Conservation (phyloP, 116 monocot species). For the Dioscorea cayenensis region DNA sequence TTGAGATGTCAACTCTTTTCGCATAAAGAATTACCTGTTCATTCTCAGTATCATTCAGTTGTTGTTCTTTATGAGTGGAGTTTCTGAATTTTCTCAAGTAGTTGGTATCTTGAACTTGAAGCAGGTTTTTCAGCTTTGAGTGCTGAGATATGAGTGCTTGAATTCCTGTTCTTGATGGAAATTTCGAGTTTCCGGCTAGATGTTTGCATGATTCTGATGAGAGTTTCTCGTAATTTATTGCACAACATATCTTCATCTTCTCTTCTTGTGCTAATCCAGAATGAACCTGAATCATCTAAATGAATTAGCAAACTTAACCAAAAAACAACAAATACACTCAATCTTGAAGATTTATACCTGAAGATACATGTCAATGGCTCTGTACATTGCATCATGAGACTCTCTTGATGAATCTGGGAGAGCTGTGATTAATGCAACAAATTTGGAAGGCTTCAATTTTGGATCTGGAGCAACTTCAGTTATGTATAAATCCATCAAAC, state of each 20-base stretch:
- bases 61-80: slow-evolving; percentile 1
- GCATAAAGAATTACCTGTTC: slow-evolving; percentile 61
- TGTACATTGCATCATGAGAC: slow-evolving; percentile 65
- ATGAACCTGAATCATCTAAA: slow-evolving; percentile 52
- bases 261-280: slow-evolving; percentile 59
- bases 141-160: slow-evolving; percentile 62
- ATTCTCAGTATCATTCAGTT: slow-evolving; percentile 16
- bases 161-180: slow-evolving; percentile 69
- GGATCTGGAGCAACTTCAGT: slow-evolving; percentile 92
- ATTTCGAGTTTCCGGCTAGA: slow-evolving; percentile 55
- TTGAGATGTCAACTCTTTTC: slow-evolving; percentile 38
- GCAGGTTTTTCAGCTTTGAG: slow-evolving; percentile 60
- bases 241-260: slow-evolving; percentile 72
- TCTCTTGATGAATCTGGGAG: slow-evolving; percentile 74
- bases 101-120: slow-evolving; percentile 38
- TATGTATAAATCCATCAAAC: slow-evolving; percentile 71
- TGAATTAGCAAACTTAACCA: neutral
- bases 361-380: slow-evolving; percentile 78
- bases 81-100: slow-evolving; percentile 6
- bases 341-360: slow-evolving; percentile 36
- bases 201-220: slow-evolving; percentile 75
- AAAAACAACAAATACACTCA: neutral
- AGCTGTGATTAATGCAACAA: slow-evolving; percentile 38
- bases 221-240: slow-evolving; percentile 72
- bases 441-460: slow-evolving; percentile 56